phyloP scores from a whole-genome alignment of 164 flowering plant species.

The Cinnamomum chago region DNA sequence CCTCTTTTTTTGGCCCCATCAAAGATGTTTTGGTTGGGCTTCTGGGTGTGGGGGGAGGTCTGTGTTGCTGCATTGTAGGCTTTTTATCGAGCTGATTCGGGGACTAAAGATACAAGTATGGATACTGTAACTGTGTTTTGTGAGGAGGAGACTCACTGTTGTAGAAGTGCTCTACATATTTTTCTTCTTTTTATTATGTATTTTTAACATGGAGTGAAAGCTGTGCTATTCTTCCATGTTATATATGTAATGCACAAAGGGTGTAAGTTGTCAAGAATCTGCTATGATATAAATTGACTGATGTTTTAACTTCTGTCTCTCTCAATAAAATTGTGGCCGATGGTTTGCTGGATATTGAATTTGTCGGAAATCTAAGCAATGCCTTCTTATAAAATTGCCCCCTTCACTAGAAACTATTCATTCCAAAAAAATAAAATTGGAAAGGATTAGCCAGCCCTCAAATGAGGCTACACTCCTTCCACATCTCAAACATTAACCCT shows the following conservation, averaged over 20 bases:
- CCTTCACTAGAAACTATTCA: too few relatives aligned
- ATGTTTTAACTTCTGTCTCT: too few relatives aligned
- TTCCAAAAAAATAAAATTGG: too few relatives aligned
- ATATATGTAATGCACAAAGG: constrained; percentile 1
- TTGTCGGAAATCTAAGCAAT: too few relatives aligned
- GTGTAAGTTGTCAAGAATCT: neutral
- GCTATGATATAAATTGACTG: too few relatives aligned
- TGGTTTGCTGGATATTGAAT: too few relatives aligned
- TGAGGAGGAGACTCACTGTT: neutral
- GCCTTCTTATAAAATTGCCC: too few relatives aligned
- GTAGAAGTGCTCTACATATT: neutral
- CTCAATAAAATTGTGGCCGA: too few relatives aligned
- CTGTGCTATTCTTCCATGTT: constrained; percentile 1
- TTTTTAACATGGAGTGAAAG: constrained; percentile 2
- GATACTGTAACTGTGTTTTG: neutral
- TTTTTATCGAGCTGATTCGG: constrained; percentile 3
- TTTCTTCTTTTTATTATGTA: neutral
- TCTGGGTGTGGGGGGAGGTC: constrained; percentile 6
- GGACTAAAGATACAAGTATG: neutral
- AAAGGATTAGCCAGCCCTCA: too few relatives aligned
- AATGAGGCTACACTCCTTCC: too few relatives aligned
- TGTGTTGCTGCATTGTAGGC: neutral
- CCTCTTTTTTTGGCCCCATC: constrained; percentile 5
- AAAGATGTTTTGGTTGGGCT: constrained; percentile 2
- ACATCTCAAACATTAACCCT: too few relatives aligned